Evolutionary conservation across 176 grass and related monocot species (phyloP), one percentile per base, ranked within the genome.

Genomic region (Triticum urartu): DNA sequence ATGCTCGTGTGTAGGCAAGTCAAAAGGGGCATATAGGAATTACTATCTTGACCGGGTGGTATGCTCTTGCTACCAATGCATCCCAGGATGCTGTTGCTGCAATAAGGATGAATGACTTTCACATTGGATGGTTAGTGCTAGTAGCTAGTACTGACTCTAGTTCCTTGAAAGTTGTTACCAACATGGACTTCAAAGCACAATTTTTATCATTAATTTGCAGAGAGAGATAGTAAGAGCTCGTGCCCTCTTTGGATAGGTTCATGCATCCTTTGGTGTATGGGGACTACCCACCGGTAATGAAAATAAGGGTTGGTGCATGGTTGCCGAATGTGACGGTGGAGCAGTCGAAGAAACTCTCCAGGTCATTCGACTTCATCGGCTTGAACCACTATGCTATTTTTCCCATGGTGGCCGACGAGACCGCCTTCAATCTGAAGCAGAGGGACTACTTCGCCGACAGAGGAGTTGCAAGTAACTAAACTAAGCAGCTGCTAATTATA

Each of bases 281-380:
- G 33, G 85, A 78, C 13, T 95, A 97, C 76, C 95, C 92, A 14
- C 66, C 89, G 14, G 48, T 93, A 21, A 98, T 95, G 95, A 65
- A 26, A 81, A 72, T 54, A 58, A 84, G 82, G 28, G 95, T 82
- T 1, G 91, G 91, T 10, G 72, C 81, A 28, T 84, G 91, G 13
- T 79, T 95, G 72, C 95, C 89, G 30, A 6, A 35, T 7, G 52
- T 98, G 0, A 70, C 79, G 5, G 33, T 1, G 33, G 91, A 91
- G 68, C 85, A 93, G 28, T 90, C 87, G 2, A 66, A 69, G 32
- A 87, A 14, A 62, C 7, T 93, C 1, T 83, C 84, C 11, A 89
- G 87, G 12, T 93, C 92, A 2, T 91, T 93, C 68, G 95, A 97
- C 85, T 97, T 97, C 86, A 83, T 95, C 22, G 95, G 92, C 81